Evolutionary conservation across 2,329 filamentous ascomycete species (phyloP).

Genomic region (Clonostachys rosea): DNA sequence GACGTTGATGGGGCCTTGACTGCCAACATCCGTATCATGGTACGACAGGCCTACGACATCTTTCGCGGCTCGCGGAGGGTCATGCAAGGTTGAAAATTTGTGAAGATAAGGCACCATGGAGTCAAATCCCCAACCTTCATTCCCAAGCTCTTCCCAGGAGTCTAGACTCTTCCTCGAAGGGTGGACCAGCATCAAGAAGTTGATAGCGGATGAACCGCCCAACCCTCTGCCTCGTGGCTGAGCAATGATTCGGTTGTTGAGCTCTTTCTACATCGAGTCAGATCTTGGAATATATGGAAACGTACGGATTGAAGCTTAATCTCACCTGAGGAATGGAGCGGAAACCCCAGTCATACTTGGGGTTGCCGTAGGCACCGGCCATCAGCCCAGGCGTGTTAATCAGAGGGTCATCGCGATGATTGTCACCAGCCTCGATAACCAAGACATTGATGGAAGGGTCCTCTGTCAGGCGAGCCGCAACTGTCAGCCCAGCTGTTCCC

Average conservation of each 20-base stretch:
- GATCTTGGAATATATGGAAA: too few relatives aligned
- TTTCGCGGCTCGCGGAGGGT: constrained; percentile 14
- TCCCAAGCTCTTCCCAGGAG: constrained; percentile 9
- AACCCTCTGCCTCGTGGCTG: constrained; percentile 11
- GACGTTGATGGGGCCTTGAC: constrained; percentile 27
- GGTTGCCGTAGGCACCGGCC: background rate
- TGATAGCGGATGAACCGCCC: constrained; percentile 19
- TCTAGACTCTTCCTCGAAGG: constrained; percentile 11
- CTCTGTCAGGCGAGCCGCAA: constrained; percentile 29
- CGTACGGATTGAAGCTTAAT: too few relatives aligned
- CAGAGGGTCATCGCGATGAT: background rate
- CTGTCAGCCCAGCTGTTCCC: constrained; percentile 28
- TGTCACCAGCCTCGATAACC: constrained; percentile 2
- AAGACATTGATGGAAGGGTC: constrained; percentile 7
- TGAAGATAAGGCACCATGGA: constrained; percentile 20
- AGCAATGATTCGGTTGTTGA: constrained; percentile 9
- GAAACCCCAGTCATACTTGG: constrained; percentile 3
- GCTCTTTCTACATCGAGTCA: background rate
- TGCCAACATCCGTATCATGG: constrained; percentile 20
- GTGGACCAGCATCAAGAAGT: constrained; percentile 13
- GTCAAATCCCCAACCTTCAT: constrained; percentile 21
- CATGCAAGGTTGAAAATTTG: constrained; percentile 24
- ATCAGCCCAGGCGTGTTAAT: constrained; percentile 1
- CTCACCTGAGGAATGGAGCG: constrained; percentile 1
- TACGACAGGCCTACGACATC: constrained; percentile 20